Evolutionary conservation across 306 rosid genomes (phyloP).

Genomic region (Cucurbita moschata): DNA sequence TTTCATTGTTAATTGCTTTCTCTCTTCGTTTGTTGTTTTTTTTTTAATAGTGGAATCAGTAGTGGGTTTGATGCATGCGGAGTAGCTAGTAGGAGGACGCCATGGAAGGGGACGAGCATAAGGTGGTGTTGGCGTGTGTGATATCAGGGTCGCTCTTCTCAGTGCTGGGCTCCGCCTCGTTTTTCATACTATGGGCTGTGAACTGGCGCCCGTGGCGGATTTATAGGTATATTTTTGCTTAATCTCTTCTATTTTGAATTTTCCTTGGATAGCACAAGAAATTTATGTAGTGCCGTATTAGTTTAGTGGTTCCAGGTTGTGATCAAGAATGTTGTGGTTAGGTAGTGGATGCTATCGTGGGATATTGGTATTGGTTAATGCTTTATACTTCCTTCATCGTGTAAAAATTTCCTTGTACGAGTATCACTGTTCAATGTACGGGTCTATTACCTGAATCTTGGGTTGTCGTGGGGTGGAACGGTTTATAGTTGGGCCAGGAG

Average conservation of each 20-base stretch:
- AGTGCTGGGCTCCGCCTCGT: slow-evolving; percentile 63
- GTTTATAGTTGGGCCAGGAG: neutral
- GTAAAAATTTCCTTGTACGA: neutral
- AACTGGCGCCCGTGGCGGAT: slow-evolving; percentile 99
- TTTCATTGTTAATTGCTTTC: slow-evolving; percentile 1
- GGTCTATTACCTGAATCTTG: neutral
- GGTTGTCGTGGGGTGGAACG: neutral
- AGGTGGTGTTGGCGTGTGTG: slow-evolving; percentile 56
- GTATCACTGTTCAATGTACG: neutral
- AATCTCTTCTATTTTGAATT: neutral
- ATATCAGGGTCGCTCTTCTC: slow-evolving; percentile 84
- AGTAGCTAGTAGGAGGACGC: slow-evolving; percentile 27
- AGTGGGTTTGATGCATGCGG: slow-evolving; percentile 49
- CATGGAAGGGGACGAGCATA: slow-evolving; percentile 74
- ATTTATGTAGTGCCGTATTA: neutral
- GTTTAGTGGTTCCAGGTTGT: neutral
- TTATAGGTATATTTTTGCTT: slow-evolving; percentile 42
- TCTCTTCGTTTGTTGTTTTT: neutral
- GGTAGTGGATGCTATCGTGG: neutral
- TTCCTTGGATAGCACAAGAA: neutral
- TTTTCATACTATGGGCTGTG: slow-evolving; percentile 81
- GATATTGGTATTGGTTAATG: neutral
- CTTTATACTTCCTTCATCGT: neutral
- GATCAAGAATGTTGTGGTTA: neutral
- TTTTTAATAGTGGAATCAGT: neutral